Percentiles rank a stretch among this genome's conserved stretches.
These are phyloP conservation scores for Verticillium alfalfae DNA, from an alignment of 2,329 filamentous ascomycete genomes.

Conservation along the genomic window DNA sequence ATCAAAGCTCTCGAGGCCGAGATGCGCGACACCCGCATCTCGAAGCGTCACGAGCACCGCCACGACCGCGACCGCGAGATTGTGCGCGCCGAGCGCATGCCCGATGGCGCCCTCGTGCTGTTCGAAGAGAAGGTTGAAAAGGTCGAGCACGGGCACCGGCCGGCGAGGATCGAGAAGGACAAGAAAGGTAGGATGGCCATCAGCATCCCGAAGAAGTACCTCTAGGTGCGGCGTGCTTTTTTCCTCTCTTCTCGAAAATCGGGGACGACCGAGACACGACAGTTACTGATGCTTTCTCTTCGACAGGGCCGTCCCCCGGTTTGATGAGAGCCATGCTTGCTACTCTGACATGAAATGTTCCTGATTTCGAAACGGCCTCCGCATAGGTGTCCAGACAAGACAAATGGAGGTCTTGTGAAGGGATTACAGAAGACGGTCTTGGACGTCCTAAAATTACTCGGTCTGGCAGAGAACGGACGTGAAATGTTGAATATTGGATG, in stretches of 20 bases:
- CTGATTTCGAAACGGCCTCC: too few relatives aligned
- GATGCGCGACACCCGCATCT: slow-evolving; percentile 22
- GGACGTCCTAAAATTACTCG: not conserved
- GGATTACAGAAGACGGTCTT: not conserved
- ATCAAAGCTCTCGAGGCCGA: slow-evolving; percentile 68
- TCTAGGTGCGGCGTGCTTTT: slow-evolving; percentile 41
- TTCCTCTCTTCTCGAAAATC: not conserved
- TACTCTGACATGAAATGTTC: slow-evolving; percentile 53
- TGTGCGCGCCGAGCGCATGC: slow-evolving; percentile 50
- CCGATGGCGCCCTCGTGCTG: slow-evolving; percentile 57
- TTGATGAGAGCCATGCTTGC: slow-evolving; percentile 66
- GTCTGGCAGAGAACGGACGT: not conserved
- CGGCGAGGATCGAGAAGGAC: slow-evolving; percentile 75
- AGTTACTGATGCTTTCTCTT: slow-evolving; percentile 15
- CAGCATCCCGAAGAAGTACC: slow-evolving; percentile 69
- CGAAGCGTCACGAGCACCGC: slow-evolving; percentile 24
- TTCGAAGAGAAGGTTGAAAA: slow-evolving; percentile 56
- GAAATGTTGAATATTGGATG: not conserved
- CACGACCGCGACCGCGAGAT: slow-evolving; percentile 38
- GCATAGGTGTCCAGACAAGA: too few relatives aligned
- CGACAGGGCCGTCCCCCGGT: slow-evolving; percentile 55
- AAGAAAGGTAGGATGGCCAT: slow-evolving; percentile 94
- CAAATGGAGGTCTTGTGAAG: too few relatives aligned
- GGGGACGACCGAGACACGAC: not conserved
- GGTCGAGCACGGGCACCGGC: slow-evolving; percentile 47